Conservation (phyloP, 768 basidiomycete genomes). For the Sporobolomyces phaffii region DNA sequence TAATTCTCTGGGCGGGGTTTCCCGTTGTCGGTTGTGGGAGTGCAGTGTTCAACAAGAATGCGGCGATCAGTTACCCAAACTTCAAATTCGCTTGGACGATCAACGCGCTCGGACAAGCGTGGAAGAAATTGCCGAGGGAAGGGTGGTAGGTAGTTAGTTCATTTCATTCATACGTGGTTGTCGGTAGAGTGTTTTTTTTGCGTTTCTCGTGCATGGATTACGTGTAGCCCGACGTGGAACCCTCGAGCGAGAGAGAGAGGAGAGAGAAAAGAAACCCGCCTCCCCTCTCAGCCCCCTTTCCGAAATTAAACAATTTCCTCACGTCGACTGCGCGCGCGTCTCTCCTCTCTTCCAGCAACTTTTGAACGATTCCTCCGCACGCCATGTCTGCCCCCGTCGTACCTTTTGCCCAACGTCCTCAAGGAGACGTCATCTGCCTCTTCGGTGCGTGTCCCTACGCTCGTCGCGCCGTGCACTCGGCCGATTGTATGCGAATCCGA, state of each 20-base stretch:
- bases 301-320: no score
- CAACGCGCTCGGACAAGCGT: slow-evolving; percentile 31
- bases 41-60: slow-evolving; percentile 35
- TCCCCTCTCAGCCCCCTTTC: no score
- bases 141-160: slow-evolving; percentile 11
- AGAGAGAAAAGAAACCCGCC: no score
- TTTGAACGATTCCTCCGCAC: neutral
- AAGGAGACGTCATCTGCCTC: slow-evolving; percentile 29
- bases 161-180: neutral
- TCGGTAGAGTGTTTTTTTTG: neutral
- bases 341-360: neutral
- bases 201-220: no score
- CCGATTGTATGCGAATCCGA: no score
- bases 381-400: slow-evolving; percentile 7
- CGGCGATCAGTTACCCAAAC: slow-evolving; percentile 34
- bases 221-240: no score
- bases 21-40: neutral
- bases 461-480: no score
- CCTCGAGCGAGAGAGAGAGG: no score
- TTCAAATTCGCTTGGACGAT: slow-evolving; percentile 37
- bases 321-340: no score
- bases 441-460: slow-evolving; percentile 24
- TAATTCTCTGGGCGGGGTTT: no score
- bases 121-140: slow-evolving; percentile 15
- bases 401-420: slow-evolving; percentile 28